Evolutionary conservation across 192 early-diverging fungal genomes (phyloP).

Genomic region (Phlyctochytrium bullatum): DNA sequence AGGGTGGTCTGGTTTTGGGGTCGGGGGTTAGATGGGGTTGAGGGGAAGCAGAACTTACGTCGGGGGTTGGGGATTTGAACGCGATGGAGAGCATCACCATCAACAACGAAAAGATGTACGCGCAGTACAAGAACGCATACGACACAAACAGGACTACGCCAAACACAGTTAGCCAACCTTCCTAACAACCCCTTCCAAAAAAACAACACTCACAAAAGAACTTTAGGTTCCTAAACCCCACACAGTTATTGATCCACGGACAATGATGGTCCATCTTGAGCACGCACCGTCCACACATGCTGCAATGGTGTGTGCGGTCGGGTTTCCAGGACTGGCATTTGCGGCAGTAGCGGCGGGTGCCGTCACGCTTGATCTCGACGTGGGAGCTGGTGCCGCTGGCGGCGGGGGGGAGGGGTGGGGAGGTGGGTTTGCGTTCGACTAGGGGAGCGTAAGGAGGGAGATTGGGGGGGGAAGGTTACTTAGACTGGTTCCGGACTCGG

Average conservation of each 20-base stretch:
- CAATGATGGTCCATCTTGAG: slow-evolving; percentile 51
- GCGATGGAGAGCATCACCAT: slow-evolving; percentile 4
- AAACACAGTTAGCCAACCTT: not conserved
- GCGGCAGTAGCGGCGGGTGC: slow-evolving; percentile 38
- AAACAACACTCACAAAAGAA: slow-evolving; percentile 37
- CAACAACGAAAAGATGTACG: slow-evolving; percentile 30
- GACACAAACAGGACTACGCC: slow-evolving; percentile 30
- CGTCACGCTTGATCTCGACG: slow-evolving; percentile 46
- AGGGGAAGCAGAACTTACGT: slow-evolving; percentile 8
- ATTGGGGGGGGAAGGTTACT: too few relatives aligned
- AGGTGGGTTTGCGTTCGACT: too few relatives aligned
- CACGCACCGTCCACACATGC: slow-evolving; percentile 36
- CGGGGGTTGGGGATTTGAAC: slow-evolving; percentile 6
- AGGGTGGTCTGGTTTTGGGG: not conserved
- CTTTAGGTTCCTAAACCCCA: slow-evolving; percentile 46
- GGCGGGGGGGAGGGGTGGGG: too few relatives aligned
- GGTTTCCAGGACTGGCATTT: slow-evolving; percentile 49
- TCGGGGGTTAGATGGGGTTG: not conserved
- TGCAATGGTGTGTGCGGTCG: slow-evolving; percentile 52
- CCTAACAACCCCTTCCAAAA: not conserved
- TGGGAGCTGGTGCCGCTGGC: too few relatives aligned
- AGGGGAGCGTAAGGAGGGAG: too few relatives aligned
- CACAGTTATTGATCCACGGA: slow-evolving; percentile 47
- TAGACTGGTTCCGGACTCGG: too few relatives aligned
- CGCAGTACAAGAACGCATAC: slow-evolving; percentile 37